These are phyloP conservation scores for Talaromyces verruculosus DNA, from an alignment of 2,329 filamentous ascomycete genomes.

Conservation along the genomic window DNA sequence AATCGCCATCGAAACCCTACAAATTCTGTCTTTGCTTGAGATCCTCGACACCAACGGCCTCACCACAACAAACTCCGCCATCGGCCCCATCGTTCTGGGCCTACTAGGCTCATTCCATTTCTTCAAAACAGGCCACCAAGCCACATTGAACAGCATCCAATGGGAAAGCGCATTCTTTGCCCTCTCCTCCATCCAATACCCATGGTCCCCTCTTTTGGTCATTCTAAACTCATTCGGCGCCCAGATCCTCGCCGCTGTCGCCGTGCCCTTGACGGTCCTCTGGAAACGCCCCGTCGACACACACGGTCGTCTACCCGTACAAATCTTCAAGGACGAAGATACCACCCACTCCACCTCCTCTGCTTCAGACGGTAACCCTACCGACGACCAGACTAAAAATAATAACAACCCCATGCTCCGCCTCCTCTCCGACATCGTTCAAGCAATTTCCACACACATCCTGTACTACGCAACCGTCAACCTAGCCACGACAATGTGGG, in stretches of 20 bases:
- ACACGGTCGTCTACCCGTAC: slow-evolving; percentile 45
- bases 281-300: slow-evolving; percentile 87
- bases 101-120: slow-evolving; percentile 91
- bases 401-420: slow-evolving; percentile 28
- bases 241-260: slow-evolving; percentile 77
- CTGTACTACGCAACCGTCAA: slow-evolving; percentile 81
- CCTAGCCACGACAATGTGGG: slow-evolving; percentile 85
- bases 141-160: slow-evolving; percentile 80
- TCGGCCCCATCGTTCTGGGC: slow-evolving; percentile 80
- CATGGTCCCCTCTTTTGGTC: slow-evolving; percentile 81
- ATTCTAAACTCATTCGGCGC: slow-evolving; percentile 84
- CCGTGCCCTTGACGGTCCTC: slow-evolving; percentile 76
- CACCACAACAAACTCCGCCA: slow-evolving; percentile 61
- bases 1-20: slow-evolving; percentile 79
- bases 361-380: slow-evolving; percentile 5
- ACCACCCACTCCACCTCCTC: slow-evolving; percentile 25
- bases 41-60: slow-evolving; percentile 62
- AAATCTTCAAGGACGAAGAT: slow-evolving; percentile 26
- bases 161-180: slow-evolving; percentile 97
- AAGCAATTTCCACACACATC: slow-evolving; percentile 71
- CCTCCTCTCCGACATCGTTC: slow-evolving; percentile 68
- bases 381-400: background rate
- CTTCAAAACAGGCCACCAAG: slow-evolving; percentile 98
- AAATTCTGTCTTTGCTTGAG: slow-evolving; percentile 74
- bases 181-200: slow-evolving; percentile 77